Evolutionary conservation across 805 yeast species (phyloP), one percentile per base, ranked within the genome.

Genomic region (Yamadazyma kitorensis): DNA sequence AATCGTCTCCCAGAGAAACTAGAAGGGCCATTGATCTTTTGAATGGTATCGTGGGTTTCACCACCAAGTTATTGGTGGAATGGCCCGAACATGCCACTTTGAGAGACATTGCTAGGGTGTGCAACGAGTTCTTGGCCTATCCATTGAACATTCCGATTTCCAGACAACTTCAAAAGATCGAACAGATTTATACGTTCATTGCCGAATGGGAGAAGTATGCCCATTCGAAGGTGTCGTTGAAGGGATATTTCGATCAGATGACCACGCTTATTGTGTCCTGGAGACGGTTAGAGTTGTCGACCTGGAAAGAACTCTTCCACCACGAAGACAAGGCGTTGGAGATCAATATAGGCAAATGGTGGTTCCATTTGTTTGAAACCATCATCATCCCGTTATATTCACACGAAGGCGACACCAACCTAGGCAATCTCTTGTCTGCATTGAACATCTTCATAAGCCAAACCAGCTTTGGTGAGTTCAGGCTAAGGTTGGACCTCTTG

Each of bases 41-140:
- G 3, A 54, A 75, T 1, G 41, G 46, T 0, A 38, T 66, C 6
- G 41, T 52, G 25, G 39, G 37, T 5, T 45, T 49, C 11, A 76
- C 78, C 3, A 43, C 54, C 6, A 61, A 59, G 4, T 55, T 86
- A 9, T 55, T 82, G 9, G 59, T 58, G 17, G 77, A 80, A 50
- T 93, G 96, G 96, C 97, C 98, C 0, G 98, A 94, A 49, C 96
- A 94, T 64, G 93, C 93, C 0, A 87, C 95, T 0, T 61, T 93
- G 32, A 80, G 72, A 37, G 86, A 82, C 14, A 68, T 91, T 29
- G 55, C 64, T 24, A 64, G 81, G 40, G 77, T 81, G 6, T 74
- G 84, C 43, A 59, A 68, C 11, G 98, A 89, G 52, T 74, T 83
- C 39, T 56, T 84, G 37, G 57, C 58, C 3, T 82, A 68, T 48